phyloP scores from a whole-genome alignment of 768 basidiomycete genomes.

The Tricholoma sp. region DNA sequence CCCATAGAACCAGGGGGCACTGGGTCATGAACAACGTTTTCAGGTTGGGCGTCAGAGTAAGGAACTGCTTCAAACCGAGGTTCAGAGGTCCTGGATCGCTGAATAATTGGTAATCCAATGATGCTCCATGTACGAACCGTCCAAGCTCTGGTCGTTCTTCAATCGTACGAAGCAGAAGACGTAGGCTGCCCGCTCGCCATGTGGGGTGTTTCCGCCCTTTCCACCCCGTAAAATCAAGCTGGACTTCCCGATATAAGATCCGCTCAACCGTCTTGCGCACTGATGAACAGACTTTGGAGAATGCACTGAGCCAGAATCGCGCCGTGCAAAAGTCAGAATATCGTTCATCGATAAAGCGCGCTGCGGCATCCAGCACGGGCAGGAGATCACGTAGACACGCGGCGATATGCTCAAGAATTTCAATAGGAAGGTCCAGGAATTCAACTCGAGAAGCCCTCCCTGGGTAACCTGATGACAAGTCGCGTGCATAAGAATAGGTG shows the following conservation, averaged over 20 bases:
- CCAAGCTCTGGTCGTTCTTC: conserved; percentile 21
- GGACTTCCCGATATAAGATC: conserved; percentile 23
- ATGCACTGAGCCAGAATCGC: conserved; percentile 20
- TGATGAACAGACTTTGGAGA: conserved; percentile 17
- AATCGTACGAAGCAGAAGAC: conserved; percentile 22
- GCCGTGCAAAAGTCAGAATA: conserved; percentile 22
- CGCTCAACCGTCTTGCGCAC: conserved; percentile 21
- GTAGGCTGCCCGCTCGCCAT: conserved; percentile 23
- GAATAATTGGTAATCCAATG: conserved; percentile 22
- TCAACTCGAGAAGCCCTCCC: conserved; percentile 11
- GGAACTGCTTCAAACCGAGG: conserved; percentile 19
- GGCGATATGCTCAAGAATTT: conserved; percentile 25
- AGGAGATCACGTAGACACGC: conserved; percentile 16
- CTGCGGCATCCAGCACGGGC: conserved; percentile 16
- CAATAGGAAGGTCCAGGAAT: conserved; percentile 24
- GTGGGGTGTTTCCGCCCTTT: conserved; percentile 25
- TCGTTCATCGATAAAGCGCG: conserved; percentile 23
- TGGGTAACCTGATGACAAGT: not conserved
- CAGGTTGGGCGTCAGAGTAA: conserved; percentile 18
- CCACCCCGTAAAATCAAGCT: conserved; percentile 26
- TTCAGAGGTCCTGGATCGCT: conserved; percentile 18
- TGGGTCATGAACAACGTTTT: conserved; percentile 22
- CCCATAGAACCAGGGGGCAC: conserved; percentile 25
- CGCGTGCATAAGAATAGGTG: not conserved
- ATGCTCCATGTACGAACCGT: conserved; percentile 15